A percentile compares a stretch with the other conserved stretches of the same genome.
These are phyloP conservation scores for Oenanthe javanica DNA, from an alignment of 140 eudicot species.

Conservation along the genomic window DNA sequence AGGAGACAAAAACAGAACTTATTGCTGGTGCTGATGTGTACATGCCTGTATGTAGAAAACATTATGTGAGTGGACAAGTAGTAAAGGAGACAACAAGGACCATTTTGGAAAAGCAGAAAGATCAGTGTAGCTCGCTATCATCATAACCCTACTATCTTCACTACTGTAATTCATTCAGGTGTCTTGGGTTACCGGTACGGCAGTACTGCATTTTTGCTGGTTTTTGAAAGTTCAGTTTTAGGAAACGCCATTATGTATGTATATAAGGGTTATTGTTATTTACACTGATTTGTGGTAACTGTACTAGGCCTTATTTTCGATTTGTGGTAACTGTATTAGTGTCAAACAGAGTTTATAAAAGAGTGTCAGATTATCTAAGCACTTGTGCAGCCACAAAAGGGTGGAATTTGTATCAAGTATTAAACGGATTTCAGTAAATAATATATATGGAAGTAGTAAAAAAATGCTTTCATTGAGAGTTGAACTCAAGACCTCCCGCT, in stretches of 20 bases:
- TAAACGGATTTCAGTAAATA: no score
- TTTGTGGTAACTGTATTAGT: neutral
- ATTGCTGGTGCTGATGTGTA: constrained; percentile 96
- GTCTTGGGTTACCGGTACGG: neutral
- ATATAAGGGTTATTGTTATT: neutral
- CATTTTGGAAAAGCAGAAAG: constrained; percentile 45
- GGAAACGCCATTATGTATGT: neutral
- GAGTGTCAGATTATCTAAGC: neutral
- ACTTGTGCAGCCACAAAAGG: neutral
- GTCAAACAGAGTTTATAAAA: neutral
- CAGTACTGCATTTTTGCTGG: neutral
- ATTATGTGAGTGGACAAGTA: constrained; percentile 79
- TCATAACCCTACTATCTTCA: constrained; percentile 9
- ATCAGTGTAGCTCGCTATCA: constrained; percentile 29
- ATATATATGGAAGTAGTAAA: no score
- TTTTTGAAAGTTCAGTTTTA: neutral
- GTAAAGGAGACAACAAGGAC: constrained; percentile 70
- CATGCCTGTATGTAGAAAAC: constrained; percentile 97
- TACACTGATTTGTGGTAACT: neutral
- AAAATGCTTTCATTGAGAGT: constrained; percentile 93
- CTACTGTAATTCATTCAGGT: neutral
- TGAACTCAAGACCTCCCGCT: constrained; percentile 99
- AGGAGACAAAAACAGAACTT: constrained; percentile 70
- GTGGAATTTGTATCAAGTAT: no score
- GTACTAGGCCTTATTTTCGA: neutral